Base-by-base conservation (phyloP, 331 rosid genomes). In the Malus hybrid region DNA sequence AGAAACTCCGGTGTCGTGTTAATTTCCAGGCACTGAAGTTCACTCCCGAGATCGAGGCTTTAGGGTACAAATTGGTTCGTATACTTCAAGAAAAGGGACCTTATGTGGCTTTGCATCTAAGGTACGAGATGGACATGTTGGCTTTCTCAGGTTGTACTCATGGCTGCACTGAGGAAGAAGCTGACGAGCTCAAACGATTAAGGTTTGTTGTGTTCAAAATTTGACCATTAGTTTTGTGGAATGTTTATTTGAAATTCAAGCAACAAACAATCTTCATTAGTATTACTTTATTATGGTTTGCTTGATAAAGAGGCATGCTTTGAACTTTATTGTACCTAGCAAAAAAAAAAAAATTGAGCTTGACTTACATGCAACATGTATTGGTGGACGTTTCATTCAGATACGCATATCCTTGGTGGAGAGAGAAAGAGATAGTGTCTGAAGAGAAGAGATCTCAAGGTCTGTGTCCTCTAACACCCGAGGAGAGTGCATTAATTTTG, bases 61-160 rank as follows among this genome's bases (percentile, higher is more conserved):
- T 95, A 85, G 97, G 99, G 68, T 79, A 78, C 84, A 95, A 86
- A 76, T 79, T 95, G 85, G 78, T 92, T 67, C 86, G 54, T 65
- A 83, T 90, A 11, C 97, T 95, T 73, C 89, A 61, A 80, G 89
- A 89, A 67, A 90, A 78, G 77, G 99, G 99, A 77, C 89, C 97
- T 66, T 87, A 90, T 76, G 86, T 95, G 83, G 96, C 95, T 32
- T 77, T 95, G 91, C 99, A 95, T 84, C 78, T 94, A 69, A 86
- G 99, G 83, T 94, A 94, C 28, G 99, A 94, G 86, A 94, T 94
- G 99, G 99, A 94, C 80, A 95, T 95, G 99, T 82, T 95, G 82
- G 96, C 99, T 56, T 95, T 94, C 91, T 95, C 99, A 24, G 99
- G 99, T 57, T 95, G 99, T 83, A 92, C 99, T 57, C 97, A 66